Base-by-base conservation (phyloP, 2,329 filamentous ascomycete genomes). In the Paracorniculantispora psalliotae region DNA sequence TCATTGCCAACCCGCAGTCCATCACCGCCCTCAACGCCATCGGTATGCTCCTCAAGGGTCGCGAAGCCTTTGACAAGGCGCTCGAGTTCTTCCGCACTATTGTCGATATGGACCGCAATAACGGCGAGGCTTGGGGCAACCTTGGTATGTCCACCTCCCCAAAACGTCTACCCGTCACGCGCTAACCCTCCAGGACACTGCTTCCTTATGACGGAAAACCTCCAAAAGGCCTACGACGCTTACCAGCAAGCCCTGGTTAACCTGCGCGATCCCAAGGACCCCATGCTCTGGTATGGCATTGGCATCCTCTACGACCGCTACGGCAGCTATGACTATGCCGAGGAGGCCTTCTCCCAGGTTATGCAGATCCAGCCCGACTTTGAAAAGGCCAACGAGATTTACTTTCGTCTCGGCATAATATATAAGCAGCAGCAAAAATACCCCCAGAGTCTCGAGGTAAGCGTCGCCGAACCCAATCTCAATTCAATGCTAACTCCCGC, bases 371-470 rank as follows among this genome's bases (percentile, higher is more conserved):
- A 96, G 68, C 94, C 93, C 4, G 88, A 92, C 67, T 97, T 97
- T 66, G 94, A 99, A 70, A 99, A 99, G 81, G 92, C 93, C 59
- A 97, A 97, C 69, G 94, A 99, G 73, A 97, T 99, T 57, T 99
- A 97, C 74, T 99, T 99, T 76, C 86, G 94, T 28, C 83, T 99
- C 9, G 94, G 94, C n/a, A 99, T 99, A 77, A 97, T 99, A 65
- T 97, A 97, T 79, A 99, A 99, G 73, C 93, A 97, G 69, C 94
- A 97, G 71, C 88, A 92, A 62, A 97, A 97, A 73, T 99, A 92
- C 72, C 81, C 81, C 55, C 89, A 96, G 70, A 97, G 92, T 79
- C 80, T 97, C 48, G 94, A 97, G 76, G 92, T 96, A 79, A 68
- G 79, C 73, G 48, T 23, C 19, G 28, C 13, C 44, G 12, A 23